Conservation (phyloP, 805 yeast species). For the Yarrowia keelungensis region DNA sequence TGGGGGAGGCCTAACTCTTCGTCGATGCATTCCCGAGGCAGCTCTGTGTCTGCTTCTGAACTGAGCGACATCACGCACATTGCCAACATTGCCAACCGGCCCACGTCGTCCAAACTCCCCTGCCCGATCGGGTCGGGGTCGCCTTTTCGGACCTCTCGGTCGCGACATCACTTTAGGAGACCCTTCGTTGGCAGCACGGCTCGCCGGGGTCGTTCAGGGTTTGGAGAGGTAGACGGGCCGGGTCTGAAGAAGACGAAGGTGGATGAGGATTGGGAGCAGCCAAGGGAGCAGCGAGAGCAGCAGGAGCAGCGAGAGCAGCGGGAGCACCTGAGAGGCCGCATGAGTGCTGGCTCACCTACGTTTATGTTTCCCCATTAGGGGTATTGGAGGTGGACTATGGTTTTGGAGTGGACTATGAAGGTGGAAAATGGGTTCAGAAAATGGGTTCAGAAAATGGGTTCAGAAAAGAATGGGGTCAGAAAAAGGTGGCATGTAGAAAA, state of each 20-base stretch:
- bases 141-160: slow-evolving; percentile 12
- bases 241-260: slow-evolving; percentile 1
- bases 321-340: neutral
- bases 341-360: slow-evolving; percentile 2
- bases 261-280: slow-evolving; percentile 1
- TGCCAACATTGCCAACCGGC: neutral
- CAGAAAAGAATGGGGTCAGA: too few relatives aligned
- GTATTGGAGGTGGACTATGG: too few relatives aligned
- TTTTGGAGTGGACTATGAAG: too few relatives aligned
- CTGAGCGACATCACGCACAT: slow-evolving; percentile 25
- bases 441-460: too few relatives aligned
- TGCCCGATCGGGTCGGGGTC: slow-evolving; percentile 31
- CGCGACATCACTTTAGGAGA: slow-evolving; percentile 24
- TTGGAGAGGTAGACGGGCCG: slow-evolving; percentile 4
- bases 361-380: slow-evolving; percentile 10
- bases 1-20: slow-evolving; percentile 24
- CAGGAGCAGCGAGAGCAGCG: neutral
- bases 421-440: too few relatives aligned
- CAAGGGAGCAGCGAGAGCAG: neutral
- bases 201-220: slow-evolving; percentile 17
- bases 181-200: slow-evolving; percentile 4
- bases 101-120: slow-evolving; percentile 18
- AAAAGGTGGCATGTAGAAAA: neutral
- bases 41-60: slow-evolving; percentile 24
- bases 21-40: slow-evolving; percentile 13